Percentiles rank a stretch among this genome's conserved stretches.
These are phyloP conservation scores for Macrocybe gigantea DNA, from an alignment of 768 basidiomycete species.

Conservation along the genomic window DNA sequence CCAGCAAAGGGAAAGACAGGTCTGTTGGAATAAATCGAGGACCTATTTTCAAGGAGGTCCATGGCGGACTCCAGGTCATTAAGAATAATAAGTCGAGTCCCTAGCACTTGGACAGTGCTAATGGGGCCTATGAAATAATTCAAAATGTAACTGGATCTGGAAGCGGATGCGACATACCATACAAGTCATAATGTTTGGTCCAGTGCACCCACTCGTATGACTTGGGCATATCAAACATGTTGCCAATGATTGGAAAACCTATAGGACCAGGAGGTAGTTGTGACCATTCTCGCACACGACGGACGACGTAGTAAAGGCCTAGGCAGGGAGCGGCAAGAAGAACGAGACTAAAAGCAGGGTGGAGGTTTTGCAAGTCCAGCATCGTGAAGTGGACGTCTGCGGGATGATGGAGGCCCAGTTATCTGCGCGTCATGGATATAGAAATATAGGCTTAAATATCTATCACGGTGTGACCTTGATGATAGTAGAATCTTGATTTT, in stretches of 20 bases:
- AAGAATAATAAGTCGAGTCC: conserved; percentile 12
- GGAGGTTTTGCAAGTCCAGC: too few relatives aligned
- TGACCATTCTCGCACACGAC: conserved; percentile 11
- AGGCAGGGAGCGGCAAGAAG: too few relatives aligned
- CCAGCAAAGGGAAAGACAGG: conserved; percentile 13
- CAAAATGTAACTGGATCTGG: not conserved
- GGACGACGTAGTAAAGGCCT: too few relatives aligned
- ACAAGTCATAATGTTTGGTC: conserved; percentile 12
- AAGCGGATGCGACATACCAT: conserved; percentile 2
- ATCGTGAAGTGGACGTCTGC: too few relatives aligned
- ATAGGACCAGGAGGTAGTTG: conserved; percentile 32
- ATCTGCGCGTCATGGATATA: too few relatives aligned
- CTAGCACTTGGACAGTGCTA: conserved; percentile 10
- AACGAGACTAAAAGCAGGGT: too few relatives aligned
- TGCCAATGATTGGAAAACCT: conserved; percentile 35
- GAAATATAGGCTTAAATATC: too few relatives aligned
- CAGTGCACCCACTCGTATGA: conserved; percentile 13
- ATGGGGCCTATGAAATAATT: conserved; percentile 6
- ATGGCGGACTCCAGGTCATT: conserved; percentile 12
- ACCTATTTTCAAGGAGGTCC: conserved; percentile 12
- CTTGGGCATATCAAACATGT: conserved; percentile 36
- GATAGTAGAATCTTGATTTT: too few relatives aligned
- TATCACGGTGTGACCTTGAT: too few relatives aligned
- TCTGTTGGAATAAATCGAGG: conserved; percentile 13
- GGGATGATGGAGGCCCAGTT: too few relatives aligned